phyloP scores from a whole-genome alignment of 2,329 filamentous ascomycete genomes.

The Ascochyta lentis region DNA sequence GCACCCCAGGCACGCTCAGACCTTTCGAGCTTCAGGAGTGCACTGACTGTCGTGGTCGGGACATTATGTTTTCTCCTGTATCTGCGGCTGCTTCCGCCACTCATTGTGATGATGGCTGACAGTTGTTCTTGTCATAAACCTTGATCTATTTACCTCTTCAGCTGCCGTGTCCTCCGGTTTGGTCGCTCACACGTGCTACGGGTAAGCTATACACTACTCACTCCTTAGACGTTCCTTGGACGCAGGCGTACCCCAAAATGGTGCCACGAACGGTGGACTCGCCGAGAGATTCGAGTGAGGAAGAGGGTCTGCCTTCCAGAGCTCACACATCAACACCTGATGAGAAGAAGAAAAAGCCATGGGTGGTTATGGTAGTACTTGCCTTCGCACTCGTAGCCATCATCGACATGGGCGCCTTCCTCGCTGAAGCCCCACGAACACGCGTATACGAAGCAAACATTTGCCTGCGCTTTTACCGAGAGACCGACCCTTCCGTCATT shows the following conservation, averaged over 20 bases:
- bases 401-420: constrained; percentile 55
- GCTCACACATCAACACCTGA: constrained; percentile 2
- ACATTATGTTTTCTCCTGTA: not conserved
- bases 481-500: constrained; percentile 54
- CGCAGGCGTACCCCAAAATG: constrained; percentile 16
- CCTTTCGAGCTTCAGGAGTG: constrained; percentile 8
- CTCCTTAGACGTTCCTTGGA: not conserved
- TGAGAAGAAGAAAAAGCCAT: constrained; percentile 36
- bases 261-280: constrained; percentile 1
- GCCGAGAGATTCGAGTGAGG: constrained; percentile 25
- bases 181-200: not conserved
- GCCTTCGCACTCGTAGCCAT: constrained; percentile 53
- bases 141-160: not conserved
- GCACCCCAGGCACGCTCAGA: constrained; percentile 11
- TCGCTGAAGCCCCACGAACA: constrained; percentile 54
- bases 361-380: constrained; percentile 41
- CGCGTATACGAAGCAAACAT: constrained; percentile 59
- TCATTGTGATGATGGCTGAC: not conserved
- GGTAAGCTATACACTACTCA: not conserved
- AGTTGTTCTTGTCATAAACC: not conserved
- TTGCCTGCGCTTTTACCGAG: constrained; percentile 54
- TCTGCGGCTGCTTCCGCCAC: not conserved
- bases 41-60: constrained; percentile 5
- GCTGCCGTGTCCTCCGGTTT: not conserved
- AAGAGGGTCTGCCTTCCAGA: constrained; percentile 29